Base-by-base conservation (phyloP, 305 asterid genomes). In the Fraxinus latifolia region DNA sequence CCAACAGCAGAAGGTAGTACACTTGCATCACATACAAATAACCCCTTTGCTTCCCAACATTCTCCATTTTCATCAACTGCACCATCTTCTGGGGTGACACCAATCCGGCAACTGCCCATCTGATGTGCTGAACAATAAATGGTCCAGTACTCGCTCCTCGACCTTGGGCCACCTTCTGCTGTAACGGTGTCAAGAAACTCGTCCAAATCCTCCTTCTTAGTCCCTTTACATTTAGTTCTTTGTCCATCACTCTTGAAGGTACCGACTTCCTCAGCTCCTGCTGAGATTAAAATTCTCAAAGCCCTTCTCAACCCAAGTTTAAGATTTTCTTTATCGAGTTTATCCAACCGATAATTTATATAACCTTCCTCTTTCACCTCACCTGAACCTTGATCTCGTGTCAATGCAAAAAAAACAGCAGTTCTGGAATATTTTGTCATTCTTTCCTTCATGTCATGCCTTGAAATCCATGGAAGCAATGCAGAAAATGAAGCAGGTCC, bases 31-130 rank as follows among this genome's bases (percentile, higher is more conserved):
- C 98, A 95, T 53, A 95, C 93, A 81, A 87, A 93, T 58, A 95
- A 84, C 0, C 96, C 96, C 86, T 90, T 84, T 3, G 93, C 96
- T 76, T 93, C 97, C 98, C 98, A 93, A 74, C 93, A 88, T 60
- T 95, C 97, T 44, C 98, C 97, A 27, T 90, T 86, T 75, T 88
- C 89, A 78, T 93, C 96, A 3, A 93, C 96, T 2, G 90, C 97
- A 0, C 97, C 97, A 0, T 90, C 92, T 53, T 87, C 95, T 82
- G 89, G 92, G 11, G 72, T 80, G 0, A 67, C 77, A 3, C 97
- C 98, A 93, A 93, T 93, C 42, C 92, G 82, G 83, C 98, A 95
- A 81, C 97, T 93, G 33, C 98, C 92, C 94, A 95, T 90, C 86
- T 95, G 98, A 87, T 95, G 99, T 1, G 98, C 98, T 0, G 98